A percentile compares a stretch with the other conserved stretches of the same genome.
Conservation (phyloP, 345 rosid genomes). For the Psidium guajava region DNA sequence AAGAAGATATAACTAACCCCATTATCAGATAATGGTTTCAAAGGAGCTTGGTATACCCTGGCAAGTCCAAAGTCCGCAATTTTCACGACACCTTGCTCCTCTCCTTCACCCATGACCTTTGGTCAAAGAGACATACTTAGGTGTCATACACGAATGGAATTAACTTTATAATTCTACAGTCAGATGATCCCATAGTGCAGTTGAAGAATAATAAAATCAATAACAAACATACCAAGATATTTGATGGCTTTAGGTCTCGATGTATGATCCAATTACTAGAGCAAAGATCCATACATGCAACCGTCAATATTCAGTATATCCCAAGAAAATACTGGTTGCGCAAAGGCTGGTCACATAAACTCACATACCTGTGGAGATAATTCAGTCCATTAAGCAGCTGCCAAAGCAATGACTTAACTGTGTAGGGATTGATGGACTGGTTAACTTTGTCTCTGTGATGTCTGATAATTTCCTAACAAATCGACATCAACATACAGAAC, state of each 20-base stretch:
- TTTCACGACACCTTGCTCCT: slow-evolving; percentile 91
- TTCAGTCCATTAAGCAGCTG: slow-evolving; percentile 97
- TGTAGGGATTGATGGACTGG: slow-evolving; percentile 60
- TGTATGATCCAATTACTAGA: slow-evolving; percentile 93
- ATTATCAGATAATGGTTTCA: slow-evolving; percentile 71
- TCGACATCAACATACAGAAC: neutral
- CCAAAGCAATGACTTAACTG: slow-evolving; percentile 93
- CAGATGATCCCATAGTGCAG: neutral
- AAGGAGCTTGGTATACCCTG: slow-evolving; percentile 88
- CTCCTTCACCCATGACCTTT: slow-evolving; percentile 88
- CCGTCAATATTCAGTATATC: neutral
- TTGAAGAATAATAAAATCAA: neutral
- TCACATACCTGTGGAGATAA: slow-evolving; percentile 53
- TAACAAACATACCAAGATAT: slow-evolving; percentile 49
- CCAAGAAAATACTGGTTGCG: neutral
- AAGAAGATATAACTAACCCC: slow-evolving; percentile 32
- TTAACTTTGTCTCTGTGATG: slow-evolving; percentile 81
- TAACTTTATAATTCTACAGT: neutral
- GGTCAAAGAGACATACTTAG: neutral
- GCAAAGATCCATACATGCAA: neutral
- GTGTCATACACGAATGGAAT: neutral
- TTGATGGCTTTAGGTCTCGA: slow-evolving; percentile 95
- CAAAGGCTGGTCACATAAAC: neutral
- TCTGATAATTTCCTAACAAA: slow-evolving; percentile 56
- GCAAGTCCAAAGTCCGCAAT: slow-evolving; percentile 99